Percentiles rank a stretch among this genome's conserved stretches.
These are phyloP conservation scores for Trichoderma oligosporum DNA, from an alignment of 2,329 filamentous ascomycete genomes.

Conservation along the genomic window DNA sequence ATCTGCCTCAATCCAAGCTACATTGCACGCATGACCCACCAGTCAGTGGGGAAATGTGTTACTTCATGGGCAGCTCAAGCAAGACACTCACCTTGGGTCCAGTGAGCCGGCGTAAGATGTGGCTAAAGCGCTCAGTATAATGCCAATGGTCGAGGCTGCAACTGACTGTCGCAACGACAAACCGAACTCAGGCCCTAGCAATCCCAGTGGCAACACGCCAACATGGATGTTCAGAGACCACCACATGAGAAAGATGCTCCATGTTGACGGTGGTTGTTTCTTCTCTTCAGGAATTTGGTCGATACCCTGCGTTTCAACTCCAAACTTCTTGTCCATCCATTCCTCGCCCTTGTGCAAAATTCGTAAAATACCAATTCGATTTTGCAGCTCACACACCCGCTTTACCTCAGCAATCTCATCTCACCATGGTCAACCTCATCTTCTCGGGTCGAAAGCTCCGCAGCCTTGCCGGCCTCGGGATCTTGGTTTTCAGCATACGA, in stretches of 20 bases:
- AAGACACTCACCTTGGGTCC: not conserved
- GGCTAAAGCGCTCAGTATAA: not conserved
- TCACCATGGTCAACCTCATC: too few species aligned
- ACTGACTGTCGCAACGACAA: not conserved
- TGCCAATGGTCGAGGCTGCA: not conserved
- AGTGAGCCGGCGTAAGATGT: not conserved
- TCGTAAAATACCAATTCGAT: too few species aligned
- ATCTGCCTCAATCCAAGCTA: conserved; percentile 18
- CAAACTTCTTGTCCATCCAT: not conserved
- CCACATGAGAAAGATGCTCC: conserved; percentile 10
- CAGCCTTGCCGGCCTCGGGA: too few species aligned
- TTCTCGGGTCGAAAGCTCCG: too few species aligned
- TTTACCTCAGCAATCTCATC: too few species aligned
- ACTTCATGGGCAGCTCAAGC: too few species aligned
- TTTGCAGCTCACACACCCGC: too few species aligned
- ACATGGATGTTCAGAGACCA: conserved; percentile 10
- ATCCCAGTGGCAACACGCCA: not conserved
- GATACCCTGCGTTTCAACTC: not conserved
- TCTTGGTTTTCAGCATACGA: too few species aligned
- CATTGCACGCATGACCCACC: too few species aligned
- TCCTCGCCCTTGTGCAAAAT: too few species aligned
- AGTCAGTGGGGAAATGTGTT: not conserved
- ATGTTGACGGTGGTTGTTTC: not conserved
- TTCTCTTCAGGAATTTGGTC: conserved; percentile 3
- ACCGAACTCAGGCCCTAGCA: not conserved